Percentiles rank a stretch among this genome's conserved stretches.
Evolutionary conservation across 805 yeast genomes (phyloP).

Genomic region (Nakazawaea ishiwadae): DNA sequence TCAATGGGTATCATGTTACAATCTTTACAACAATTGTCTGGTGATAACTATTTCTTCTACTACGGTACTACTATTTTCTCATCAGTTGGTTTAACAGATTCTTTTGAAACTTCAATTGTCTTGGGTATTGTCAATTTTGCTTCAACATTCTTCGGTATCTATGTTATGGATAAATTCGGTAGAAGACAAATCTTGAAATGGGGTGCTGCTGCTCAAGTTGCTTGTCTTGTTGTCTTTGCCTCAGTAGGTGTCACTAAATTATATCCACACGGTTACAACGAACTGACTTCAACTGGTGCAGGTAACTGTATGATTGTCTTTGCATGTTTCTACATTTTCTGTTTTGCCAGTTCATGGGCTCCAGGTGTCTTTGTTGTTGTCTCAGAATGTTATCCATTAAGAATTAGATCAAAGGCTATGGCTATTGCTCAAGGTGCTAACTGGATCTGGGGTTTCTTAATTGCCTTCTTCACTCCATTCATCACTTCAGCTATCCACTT

Average conservation of each 20-base stretch:
- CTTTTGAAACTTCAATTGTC: constrained; percentile 54
- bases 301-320: constrained; percentile 54
- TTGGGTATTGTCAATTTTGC: constrained; percentile 53
- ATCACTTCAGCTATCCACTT: constrained; percentile 44
- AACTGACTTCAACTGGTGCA: constrained; percentile 40
- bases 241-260: constrained; percentile 52
- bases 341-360: constrained; percentile 77
- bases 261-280: constrained; percentile 30
- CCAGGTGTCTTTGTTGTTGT: constrained; percentile 60
- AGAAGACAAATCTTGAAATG: constrained; percentile 45
- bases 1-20: constrained; percentile 55
- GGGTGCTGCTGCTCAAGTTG: constrained; percentile 52
- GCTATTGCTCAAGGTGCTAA: constrained; percentile 66
- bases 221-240: constrained; percentile 58
- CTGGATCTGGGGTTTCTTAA: constrained; percentile 69
- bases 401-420: constrained; percentile 64
- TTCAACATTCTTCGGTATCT: constrained; percentile 49
- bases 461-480: constrained; percentile 63
- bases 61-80: constrained; percentile 58
- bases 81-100: constrained; percentile 53
- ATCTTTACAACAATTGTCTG: constrained; percentile 58
- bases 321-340: constrained; percentile 57
- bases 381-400: constrained; percentile 58
- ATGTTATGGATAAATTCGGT: constrained; percentile 49
- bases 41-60: constrained; percentile 63